Conservation (phyloP, 2,329 filamentous ascomycete genomes). For the Pleomassaria siparia region DNA sequence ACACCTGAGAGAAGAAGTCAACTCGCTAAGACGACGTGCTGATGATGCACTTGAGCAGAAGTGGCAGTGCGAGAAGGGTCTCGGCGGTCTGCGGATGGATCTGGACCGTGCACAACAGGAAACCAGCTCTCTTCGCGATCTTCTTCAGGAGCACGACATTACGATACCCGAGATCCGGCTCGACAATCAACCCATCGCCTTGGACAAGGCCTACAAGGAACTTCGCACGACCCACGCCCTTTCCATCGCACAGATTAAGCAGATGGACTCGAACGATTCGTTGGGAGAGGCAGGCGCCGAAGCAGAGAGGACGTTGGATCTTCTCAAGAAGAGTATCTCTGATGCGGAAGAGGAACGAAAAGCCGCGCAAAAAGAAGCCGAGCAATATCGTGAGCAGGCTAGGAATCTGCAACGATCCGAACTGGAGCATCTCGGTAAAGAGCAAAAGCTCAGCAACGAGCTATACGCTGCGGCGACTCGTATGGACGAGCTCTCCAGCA, state of each 20-base stretch:
- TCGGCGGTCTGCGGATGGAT: conserved; percentile 91
- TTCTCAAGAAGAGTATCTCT: conserved; percentile 68
- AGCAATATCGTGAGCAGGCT: conserved; percentile 63
- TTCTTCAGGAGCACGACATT: conserved; percentile 83
- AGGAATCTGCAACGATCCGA: conserved; percentile 60
- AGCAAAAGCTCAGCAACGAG: conserved; percentile 67
- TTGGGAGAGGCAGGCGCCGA: conserved; percentile 45
- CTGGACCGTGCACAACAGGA: conserved; percentile 94
- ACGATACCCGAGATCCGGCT: conserved; percentile 63
- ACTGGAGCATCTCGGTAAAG: conserved; percentile 57
- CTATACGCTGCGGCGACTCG: conserved; percentile 72
- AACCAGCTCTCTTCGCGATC: conserved; percentile 74
- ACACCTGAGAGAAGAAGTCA: conserved; percentile 80
- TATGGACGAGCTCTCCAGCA: conserved; percentile 75
- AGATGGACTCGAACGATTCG: conserved; percentile 57
- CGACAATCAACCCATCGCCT: conserved; percentile 62
- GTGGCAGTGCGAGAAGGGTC: conserved; percentile 90
- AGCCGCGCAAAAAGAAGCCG: conserved; percentile 66
- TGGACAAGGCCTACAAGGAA: conserved; percentile 73
- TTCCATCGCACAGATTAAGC: conserved; percentile 66
- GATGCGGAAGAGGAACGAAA: conserved; percentile 72
- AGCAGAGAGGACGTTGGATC: conserved; percentile 63
- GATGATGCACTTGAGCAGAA: conserved; percentile 95
- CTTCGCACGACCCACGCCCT: conserved; percentile 71
- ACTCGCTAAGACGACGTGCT: conserved; percentile 77